Base-by-base conservation (phyloP, 192 early-diverging fungal genomes). In the Umbelopsis isabellina region DNA sequence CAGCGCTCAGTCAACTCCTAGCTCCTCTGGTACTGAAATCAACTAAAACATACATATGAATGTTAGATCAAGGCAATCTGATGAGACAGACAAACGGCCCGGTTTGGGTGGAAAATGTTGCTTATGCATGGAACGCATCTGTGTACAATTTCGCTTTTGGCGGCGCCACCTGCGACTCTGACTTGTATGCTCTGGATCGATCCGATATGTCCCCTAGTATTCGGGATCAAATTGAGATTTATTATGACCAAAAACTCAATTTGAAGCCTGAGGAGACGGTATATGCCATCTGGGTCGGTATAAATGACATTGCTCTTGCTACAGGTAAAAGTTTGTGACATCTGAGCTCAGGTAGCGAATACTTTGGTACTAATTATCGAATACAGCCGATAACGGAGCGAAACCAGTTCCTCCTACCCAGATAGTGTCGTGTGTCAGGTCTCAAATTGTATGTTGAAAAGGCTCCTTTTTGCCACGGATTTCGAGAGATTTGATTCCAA, bases 91-190 rank as follows among this genome's bases (percentile, higher is more conserved):
- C 70, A 1, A 80, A 80, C 51, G 79, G 79, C 18, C 79, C 79
- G 16, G 10, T 80, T n/a, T 80, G 79, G 79, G 67, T 45, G 45
- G 72, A 80, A 41, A 27, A 73, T 58, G 45, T 80, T 22, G 70
- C 79, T 15, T 66, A 72, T 47, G 74, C 74, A 1, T 80, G 79
- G 79, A 52, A 75, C n/a, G 79, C 71, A 2, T 45, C 70, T 1
- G 50, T 80, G 1, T 67, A 80, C 21, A 73, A 50, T 25, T 80
- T 80, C 68, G 79, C 79, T 1, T 80, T 70, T 67, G 68, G 55
- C n/a, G 79, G 75, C 1, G 68, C 75, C 1, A 70, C 69, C 0
- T 80, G 79, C 64, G 52, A 79, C 9, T 35, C 47, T n/a, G 50
- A 44, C 16, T 18, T 46, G 7, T 67, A 72, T 30, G 53, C 44